Conservation (phyloP, 345 rosid genomes). For the Moricandia moricandioides region DNA sequence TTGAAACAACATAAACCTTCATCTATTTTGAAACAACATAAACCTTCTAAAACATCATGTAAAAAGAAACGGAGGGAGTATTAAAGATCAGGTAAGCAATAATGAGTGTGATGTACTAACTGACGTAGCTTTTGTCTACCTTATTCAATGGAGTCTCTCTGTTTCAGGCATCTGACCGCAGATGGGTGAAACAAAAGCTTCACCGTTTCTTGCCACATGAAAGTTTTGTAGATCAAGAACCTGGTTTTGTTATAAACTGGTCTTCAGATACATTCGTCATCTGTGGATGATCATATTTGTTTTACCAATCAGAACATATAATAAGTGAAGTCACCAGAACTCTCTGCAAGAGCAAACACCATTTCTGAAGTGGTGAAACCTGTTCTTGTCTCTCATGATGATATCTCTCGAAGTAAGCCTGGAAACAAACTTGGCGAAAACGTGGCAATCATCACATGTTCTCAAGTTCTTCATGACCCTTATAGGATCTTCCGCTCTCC, state of each 20-base stretch:
- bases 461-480: constrained; percentile 61
- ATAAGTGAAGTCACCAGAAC: constrained; percentile 51
- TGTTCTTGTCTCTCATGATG: constrained; percentile 64
- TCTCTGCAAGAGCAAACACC: constrained; percentile 66
- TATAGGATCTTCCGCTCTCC: constrained; percentile 36
- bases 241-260: constrained; percentile 24
- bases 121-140: constrained; percentile 6
- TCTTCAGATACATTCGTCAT: neutral
- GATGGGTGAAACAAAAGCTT: constrained; percentile 16
- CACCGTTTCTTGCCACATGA: constrained; percentile 10
- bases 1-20: too few species aligned
- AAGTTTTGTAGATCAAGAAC: constrained; percentile 16
- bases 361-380: constrained; percentile 61
- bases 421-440: constrained; percentile 56
- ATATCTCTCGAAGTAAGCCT: constrained; percentile 48
- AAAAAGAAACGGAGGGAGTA: too few species aligned
- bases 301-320: constrained; percentile 19
- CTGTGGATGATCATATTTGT: neutral
- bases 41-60: too few species aligned
- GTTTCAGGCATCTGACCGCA: constrained; percentile 16
- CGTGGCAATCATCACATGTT: constrained; percentile 73
- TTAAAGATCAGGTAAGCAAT: neutral
- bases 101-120: neutral
- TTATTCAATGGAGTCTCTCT: constrained; percentile 1
- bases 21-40: too few species aligned